phyloP scores from a whole-genome alignment of 495 filamentous ascomycete species.

The Penicillium robsamsonii region DNA sequence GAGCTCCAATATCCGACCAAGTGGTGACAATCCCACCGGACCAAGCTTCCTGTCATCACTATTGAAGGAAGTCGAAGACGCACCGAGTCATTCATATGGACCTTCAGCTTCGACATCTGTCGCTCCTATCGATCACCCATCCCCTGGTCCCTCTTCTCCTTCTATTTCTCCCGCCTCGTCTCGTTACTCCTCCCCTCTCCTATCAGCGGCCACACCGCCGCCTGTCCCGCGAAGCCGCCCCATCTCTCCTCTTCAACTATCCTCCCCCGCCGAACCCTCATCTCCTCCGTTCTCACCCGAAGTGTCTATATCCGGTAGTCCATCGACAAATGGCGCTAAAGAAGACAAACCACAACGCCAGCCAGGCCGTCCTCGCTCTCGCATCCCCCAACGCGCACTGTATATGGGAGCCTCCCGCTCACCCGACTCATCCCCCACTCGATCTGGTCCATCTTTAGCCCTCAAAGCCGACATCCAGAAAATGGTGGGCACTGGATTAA shows the following conservation, averaged over 20 bases:
- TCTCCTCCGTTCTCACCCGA: slow-evolving; percentile 58
- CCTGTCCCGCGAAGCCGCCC: slow-evolving; percentile 59
- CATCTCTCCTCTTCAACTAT: slow-evolving; percentile 66
- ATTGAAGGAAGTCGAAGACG: slow-evolving; percentile 80
- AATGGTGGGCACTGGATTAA: slow-evolving; percentile 74
- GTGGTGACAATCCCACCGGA: slow-evolving; percentile 38
- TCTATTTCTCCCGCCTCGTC: slow-evolving; percentile 69
- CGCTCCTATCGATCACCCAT: slow-evolving; percentile 42
- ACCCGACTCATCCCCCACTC: slow-evolving; percentile 54
- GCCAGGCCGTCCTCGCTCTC: slow-evolving; percentile 22
- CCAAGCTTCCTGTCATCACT: slow-evolving; percentile 78
- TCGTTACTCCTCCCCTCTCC: slow-evolving; percentile 63
- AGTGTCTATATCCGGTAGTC: slow-evolving; percentile 32
- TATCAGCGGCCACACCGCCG: slow-evolving; percentile 72
- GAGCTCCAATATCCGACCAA: slow-evolving; percentile 28
- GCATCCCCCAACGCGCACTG: slow-evolving; percentile 36
- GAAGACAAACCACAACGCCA: slow-evolving; percentile 17
- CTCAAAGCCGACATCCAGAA: slow-evolving; percentile 79
- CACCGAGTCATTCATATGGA: slow-evolving; percentile 49
- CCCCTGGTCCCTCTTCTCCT: slow-evolving; percentile 66
- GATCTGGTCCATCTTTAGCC: slow-evolving; percentile 58
- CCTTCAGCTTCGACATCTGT: slow-evolving; percentile 47
- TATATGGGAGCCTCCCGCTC: slow-evolving; percentile 54
- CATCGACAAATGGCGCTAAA: slow-evolving; percentile 20
- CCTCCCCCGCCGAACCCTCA: slow-evolving; percentile 60